Base-by-base conservation (phyloP, 495 filamentous ascomycete species). In the Durotheca rogersii region DNA sequence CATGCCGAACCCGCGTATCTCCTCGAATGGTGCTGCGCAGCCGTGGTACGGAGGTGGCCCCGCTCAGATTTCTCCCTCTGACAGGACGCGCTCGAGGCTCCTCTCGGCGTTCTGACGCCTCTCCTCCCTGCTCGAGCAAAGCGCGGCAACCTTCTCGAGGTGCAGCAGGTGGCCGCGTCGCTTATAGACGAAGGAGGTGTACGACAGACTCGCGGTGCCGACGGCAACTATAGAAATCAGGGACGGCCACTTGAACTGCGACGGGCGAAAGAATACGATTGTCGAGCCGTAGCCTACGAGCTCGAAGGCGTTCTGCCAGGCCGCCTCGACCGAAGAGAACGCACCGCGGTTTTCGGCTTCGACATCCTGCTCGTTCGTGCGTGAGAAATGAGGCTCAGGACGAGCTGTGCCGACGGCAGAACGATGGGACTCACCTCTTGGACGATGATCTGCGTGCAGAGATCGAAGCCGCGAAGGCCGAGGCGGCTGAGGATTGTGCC, bases 401-500 rank as follows among this genome's bases (percentile, higher is more conserved):
- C 2, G 11, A 7, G 27, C 11, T 4, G 14, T n/a, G n/a, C n/a
- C n/a, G n/a, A n/a, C 11, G 12, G 15, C 5, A 4, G 11, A n/a
- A n/a, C 6, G 17, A 14, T 9, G 41, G 9, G 6, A 64, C 72
- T 57, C 56, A 83, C 82, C 53, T 84, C 82, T 60, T 88, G 86
- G 0, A 88, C 70, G 9, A 88, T 72, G 35, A 74, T 72, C 56
- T 89, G 86, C 6, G 71, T 79, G 19, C 73, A 80, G 1, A 89
- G 67, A 58, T 89, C 86, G 48, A 82, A 88, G 0, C 83, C 81
- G 77, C 85, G 82, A 0, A 89, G 69, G 0, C 86, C 85, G 4
- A 86, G 27, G 0, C 86, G 72, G 42, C 83, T 87, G 7, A 84
- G 20, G 0, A 76, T 72, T 0, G 81, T 76, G 0, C 77, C 81